phyloP scores from a whole-genome alignment of 1,284 basidiomycete species.

The Anthracocystis walkeri region DNA sequence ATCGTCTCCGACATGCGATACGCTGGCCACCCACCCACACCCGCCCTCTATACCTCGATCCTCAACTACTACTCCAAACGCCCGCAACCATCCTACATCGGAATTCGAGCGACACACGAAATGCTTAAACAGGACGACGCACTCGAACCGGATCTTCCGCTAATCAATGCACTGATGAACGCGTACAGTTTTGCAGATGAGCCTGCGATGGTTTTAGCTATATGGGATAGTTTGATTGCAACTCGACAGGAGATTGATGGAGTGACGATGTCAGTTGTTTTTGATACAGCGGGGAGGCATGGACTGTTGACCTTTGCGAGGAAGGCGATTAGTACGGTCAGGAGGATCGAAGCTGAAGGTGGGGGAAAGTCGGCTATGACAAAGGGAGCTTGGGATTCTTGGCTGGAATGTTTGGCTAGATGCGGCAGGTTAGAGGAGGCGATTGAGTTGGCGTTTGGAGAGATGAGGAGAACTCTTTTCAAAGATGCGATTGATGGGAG shows the following conservation, averaged over 20 bases:
- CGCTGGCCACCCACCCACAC: slow-evolving; percentile 75
- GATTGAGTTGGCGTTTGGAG: slow-evolving; percentile 75
- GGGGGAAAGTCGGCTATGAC: slow-evolving; percentile 75
- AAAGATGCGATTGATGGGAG: slow-evolving; percentile 10
- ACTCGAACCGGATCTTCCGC: slow-evolving; percentile 78
- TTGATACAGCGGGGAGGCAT: slow-evolving; percentile 83
- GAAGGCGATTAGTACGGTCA: slow-evolving; percentile 31
- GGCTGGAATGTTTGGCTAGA: slow-evolving; percentile 88
- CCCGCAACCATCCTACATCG: slow-evolving; percentile 32
- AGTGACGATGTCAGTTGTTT: slow-evolving; percentile 80
- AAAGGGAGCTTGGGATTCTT: slow-evolving; percentile 77
- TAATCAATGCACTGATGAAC: slow-evolving; percentile 91
- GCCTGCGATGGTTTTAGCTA: slow-evolving; percentile 78
- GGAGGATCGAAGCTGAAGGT: slow-evolving; percentile 70
- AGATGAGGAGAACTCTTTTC: slow-evolving; percentile 73
- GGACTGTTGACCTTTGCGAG: slow-evolving; percentile 59
- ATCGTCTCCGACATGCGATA: slow-evolving; percentile 86
- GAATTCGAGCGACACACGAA: slow-evolving; percentile 79
- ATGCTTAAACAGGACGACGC: slow-evolving; percentile 81
- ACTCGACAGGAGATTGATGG: slow-evolving; percentile 73
- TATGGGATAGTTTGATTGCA: slow-evolving; percentile 81
- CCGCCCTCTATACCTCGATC: slow-evolving; percentile 79
- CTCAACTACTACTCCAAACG: slow-evolving; percentile 73
- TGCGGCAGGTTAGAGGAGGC: slow-evolving; percentile 79
- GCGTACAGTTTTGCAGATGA: slow-evolving; percentile 83